Evolutionary conservation across 2,329 filamentous ascomycete species (phyloP).

Genomic region (Periglandula ipomoeae): DNA sequence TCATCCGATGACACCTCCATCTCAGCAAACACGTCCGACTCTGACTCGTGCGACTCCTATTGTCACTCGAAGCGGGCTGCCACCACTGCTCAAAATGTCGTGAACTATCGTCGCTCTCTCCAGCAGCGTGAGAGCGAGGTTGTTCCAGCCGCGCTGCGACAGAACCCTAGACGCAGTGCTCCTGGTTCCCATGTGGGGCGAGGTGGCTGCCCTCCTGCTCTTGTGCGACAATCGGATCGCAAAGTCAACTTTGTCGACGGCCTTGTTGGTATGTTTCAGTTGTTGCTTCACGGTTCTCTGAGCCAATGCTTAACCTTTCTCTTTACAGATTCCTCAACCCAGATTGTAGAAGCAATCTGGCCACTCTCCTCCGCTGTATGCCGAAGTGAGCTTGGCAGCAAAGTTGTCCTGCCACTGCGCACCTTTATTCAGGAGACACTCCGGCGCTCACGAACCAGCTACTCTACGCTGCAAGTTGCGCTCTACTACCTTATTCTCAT

Average conservation of each 20-base stretch:
- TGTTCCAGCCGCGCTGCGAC: conserved; percentile 52
- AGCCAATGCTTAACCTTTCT: conserved; percentile 24
- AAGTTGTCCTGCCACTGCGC: conserved; percentile 77
- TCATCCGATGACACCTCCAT: conserved; percentile 59
- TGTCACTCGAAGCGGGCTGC: conserved; percentile 22
- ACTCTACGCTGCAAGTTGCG: conserved; percentile 93
- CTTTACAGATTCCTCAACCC: conserved; percentile 79
- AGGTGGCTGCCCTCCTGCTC: conserved; percentile 58
- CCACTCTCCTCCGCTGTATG: conserved; percentile 76
- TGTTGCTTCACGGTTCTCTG: conserved; percentile 10
- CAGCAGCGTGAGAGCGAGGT: conserved; percentile 28
- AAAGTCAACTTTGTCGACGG: conserved; percentile 94
- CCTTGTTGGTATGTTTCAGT: conserved; percentile 78
- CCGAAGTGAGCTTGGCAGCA: conserved; percentile 61
- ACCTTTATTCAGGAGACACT: conserved; percentile 98
- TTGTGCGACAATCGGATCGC: conserved; percentile 81
- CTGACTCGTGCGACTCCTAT: conserved; percentile 37
- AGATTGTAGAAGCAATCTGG: conserved; percentile 97
- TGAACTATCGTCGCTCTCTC: conserved; percentile 15
- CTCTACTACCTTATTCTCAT: conserved; percentile 94
- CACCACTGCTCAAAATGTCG: conserved; percentile 13
- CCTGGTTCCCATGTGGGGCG: conserved; percentile 45
- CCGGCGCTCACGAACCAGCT: conserved; percentile 88
- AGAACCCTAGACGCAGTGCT: conserved; percentile 51
- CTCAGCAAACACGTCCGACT: conserved; percentile 51